Evolutionary conservation across 2,329 filamentous ascomycete genomes (phyloP).

Genomic region (Cladosporium oxysporum): DNA sequence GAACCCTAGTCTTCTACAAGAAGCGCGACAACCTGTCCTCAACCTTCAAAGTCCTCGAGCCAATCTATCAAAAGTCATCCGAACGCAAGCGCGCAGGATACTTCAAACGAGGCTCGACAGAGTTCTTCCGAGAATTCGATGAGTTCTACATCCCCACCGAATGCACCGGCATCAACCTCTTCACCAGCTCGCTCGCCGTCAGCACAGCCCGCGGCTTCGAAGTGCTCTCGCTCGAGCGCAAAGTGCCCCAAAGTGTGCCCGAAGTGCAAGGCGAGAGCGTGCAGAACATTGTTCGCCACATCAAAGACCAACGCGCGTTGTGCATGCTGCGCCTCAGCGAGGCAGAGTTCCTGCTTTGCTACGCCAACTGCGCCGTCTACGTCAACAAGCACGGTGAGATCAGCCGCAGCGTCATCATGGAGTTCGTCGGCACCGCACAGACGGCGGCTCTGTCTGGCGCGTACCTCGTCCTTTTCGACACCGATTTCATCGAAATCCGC

Average conservation of each 20-base stretch:
- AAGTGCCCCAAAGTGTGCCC: slow-evolving; percentile 90
- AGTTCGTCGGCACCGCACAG: slow-evolving; percentile 93
- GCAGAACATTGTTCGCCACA: slow-evolving; percentile 79
- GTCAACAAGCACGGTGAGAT: slow-evolving; percentile 98
- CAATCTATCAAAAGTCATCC: slow-evolving; percentile 87
- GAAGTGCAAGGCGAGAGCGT: slow-evolving; percentile 78
- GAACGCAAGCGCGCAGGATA: slow-evolving; percentile 72
- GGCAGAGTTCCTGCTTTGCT: slow-evolving; percentile 84
- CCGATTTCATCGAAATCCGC: slow-evolving; percentile 93
- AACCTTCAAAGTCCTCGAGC: slow-evolving; percentile 93
- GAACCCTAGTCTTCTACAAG: slow-evolving; percentile 94
- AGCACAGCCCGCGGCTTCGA: slow-evolving; percentile 91
- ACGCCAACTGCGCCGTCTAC: slow-evolving; percentile 95
- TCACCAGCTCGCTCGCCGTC: slow-evolving; percentile 91
- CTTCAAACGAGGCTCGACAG: slow-evolving; percentile 72
- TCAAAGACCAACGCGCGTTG: slow-evolving; percentile 79
- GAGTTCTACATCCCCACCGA: slow-evolving; percentile 98
- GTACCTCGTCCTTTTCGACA: slow-evolving; percentile 90
- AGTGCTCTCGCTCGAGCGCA: slow-evolving; percentile 95
- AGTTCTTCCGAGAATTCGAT: slow-evolving; percentile 97
- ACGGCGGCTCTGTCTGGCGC: slow-evolving; percentile 86
- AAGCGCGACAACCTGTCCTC: slow-evolving; percentile 85
- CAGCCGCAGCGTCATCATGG: slow-evolving; percentile 91
- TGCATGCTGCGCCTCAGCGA: slow-evolving; percentile 96
- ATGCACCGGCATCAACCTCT: slow-evolving; percentile 92